A percentile compares a stretch with the other conserved stretches of the same genome.
These are phyloP conservation scores for Suillus placidus DNA, from an alignment of 768 basidiomycete genomes.

Conservation along the genomic window DNA sequence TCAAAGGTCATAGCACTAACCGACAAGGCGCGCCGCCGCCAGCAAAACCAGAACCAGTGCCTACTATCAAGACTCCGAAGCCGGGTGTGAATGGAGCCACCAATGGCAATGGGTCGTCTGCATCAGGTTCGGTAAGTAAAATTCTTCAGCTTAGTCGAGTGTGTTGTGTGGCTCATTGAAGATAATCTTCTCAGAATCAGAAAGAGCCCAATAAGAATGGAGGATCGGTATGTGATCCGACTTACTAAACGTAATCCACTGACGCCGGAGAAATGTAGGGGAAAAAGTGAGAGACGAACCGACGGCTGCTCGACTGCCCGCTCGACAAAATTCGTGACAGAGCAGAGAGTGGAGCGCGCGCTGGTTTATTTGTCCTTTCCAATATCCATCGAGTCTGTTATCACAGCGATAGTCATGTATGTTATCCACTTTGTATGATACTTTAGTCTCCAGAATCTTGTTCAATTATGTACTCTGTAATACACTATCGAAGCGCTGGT, in stretches of 20 bases:
- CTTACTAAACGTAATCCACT: neutral
- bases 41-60: neutral
- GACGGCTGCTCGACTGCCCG: neutral
- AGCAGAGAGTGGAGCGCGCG: neutral
- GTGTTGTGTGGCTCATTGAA: neutral
- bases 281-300: neutral
- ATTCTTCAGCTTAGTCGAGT: too few relatives aligned
- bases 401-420: too few relatives aligned
- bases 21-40: neutral
- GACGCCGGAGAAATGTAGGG: neutral
- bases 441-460: neutral
- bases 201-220: neutral
- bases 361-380: neutral
- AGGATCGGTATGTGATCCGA: neutral
- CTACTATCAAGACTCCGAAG: neutral
- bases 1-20: conserved; percentile 6
- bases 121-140: neutral
- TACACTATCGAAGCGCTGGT: neutral
- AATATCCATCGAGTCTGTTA: neutral
- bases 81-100: neutral
- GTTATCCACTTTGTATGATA: neutral
- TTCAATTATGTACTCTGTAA: neutral
- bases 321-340: neutral
- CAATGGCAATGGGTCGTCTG: too few relatives aligned
- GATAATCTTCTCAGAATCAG: neutral